Percentiles rank a stretch among this genome's conserved stretches.
These are phyloP conservation scores for Cladosporium sp. DNA, from an alignment of 2,329 filamentous ascomycete species.

Conservation along the genomic window DNA sequence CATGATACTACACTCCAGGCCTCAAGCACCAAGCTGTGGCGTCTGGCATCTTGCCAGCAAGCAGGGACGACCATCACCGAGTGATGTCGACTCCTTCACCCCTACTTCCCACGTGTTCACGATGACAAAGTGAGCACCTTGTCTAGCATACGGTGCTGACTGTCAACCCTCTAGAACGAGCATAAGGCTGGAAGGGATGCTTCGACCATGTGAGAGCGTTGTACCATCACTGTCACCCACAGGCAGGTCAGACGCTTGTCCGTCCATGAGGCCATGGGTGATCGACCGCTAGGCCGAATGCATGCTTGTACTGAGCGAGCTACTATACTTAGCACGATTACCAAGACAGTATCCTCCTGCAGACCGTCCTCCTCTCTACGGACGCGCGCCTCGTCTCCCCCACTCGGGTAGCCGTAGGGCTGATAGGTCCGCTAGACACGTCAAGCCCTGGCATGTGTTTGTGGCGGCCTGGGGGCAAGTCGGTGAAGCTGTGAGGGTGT, in stretches of 20 bases:
- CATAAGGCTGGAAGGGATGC: slow-evolving; percentile 8
- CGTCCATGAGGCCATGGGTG: neutral
- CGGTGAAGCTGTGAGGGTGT: slow-evolving; percentile 9
- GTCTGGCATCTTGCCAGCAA: neutral
- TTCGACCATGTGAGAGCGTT: slow-evolving; percentile 9
- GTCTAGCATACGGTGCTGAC: slow-evolving; percentile 11
- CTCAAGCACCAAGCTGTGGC: neutral
- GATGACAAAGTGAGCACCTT: slow-evolving; percentile 10
- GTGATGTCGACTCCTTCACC: neutral
- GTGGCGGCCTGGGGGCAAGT: slow-evolving; percentile 1
- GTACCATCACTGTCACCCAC: neutral
- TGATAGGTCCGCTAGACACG: slow-evolving; percentile 3
- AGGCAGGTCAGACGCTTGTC: slow-evolving; percentile 9
- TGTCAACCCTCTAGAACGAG: neutral
- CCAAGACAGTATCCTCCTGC: slow-evolving; percentile 7
- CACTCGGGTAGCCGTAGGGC: slow-evolving; percentile 7
- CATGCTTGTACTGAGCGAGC: neutral
- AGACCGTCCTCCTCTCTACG: neutral
- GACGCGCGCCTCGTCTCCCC: slow-evolving; percentile 3
- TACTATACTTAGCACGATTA: slow-evolving; percentile 13
- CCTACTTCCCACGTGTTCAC: slow-evolving; percentile 9
- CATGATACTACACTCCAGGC: too few species aligned
- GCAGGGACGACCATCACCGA: too few species aligned
- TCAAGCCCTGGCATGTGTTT: slow-evolving; percentile 8
- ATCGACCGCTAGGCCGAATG: slow-evolving; percentile 10